phyloP scores from a whole-genome alignment of 208 protist genomes.

The Lotmaria passim region DNA sequence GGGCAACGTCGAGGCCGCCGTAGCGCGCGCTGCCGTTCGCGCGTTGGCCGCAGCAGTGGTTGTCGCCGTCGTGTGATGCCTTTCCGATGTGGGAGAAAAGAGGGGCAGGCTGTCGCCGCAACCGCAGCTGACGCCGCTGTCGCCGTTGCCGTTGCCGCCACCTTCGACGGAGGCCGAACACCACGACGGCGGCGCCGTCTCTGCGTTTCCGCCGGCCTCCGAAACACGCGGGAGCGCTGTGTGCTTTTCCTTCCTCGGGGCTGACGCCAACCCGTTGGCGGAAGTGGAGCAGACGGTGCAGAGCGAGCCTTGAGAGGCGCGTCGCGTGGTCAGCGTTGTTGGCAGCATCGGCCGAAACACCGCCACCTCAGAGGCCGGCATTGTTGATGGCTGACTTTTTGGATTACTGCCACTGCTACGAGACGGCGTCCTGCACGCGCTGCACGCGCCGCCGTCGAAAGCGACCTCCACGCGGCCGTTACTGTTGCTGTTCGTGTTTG shows the following conservation, averaged over 20 bases:
- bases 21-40: not conserved
- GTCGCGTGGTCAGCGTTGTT: not conserved
- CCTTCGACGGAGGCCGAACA: constrained; percentile 4
- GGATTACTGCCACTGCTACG: no score
- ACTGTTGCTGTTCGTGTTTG: constrained; percentile 7
- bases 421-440: no score
- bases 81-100: no score
- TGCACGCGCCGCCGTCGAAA: no score
- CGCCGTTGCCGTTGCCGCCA: not conserved
- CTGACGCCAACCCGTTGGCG: not conserved
- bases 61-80: no score
- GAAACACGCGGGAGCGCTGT: not conserved
- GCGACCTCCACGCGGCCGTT: not conserved
- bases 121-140: not conserved
- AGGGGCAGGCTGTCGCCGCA: no score
- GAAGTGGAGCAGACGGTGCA: constrained; percentile 5
- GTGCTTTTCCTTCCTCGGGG: not conserved
- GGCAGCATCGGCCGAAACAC: constrained; percentile 14
- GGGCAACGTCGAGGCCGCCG: not conserved
- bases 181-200: constrained; percentile 3
- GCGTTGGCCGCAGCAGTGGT: not conserved
- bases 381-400: no score
- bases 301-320: not conserved
- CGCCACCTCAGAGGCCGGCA: not conserved
- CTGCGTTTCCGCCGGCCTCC: not conserved